Evolutionary conservation across 192 early-diverging fungal genomes (phyloP), one percentile per base, ranked within the genome.

Genomic region (Entomortierella beljakovae): DNA sequence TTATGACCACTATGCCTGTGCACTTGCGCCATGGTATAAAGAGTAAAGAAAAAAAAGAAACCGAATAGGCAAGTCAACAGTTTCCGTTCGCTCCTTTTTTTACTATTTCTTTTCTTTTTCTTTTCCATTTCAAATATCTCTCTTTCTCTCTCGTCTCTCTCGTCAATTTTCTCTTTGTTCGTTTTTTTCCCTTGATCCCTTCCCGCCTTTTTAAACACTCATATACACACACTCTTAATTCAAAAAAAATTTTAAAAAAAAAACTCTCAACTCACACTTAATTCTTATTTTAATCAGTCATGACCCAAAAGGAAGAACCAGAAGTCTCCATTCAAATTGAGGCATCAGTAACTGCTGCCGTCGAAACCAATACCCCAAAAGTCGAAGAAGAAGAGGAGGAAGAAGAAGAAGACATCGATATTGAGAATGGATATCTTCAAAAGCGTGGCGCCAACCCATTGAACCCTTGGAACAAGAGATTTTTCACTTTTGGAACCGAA

Each of bases 381-480:
- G 15, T 60, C 32, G 73, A 57, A n/a, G 80, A 73, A 48, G 73
- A 57, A n/a, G 80, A 73, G 38, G 64, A 81, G 31, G 66, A 77
- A 56, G 63, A 69, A 33, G 80, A 68, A 8, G 63, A 70, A 15
- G 71, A 82, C 18, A 66, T 72, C 38, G 72, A 75, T 11, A 69
- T 70, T 29, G 81, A 82, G 15, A 46, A 37, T 26, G 80, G 81
- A 15, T 69, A 71, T 35, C 71, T 82, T 35, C 64, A 82, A 31
- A 82, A 82, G 67, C 62, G 63, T 54, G 60, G 81, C 33, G 53
- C 68, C 55, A 72, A 72, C 51, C 67, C 73, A 1, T 6, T 75
- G 20, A 68, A 70, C 53, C 70, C 67, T 20, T 82, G 81, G 81
- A 82, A 82, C 60, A 70, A 82, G 48, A 67, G 71, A 28, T 82